A percentile compares a stretch with the other conserved stretches of the same genome.
Conservation (phyloP, 2,329 filamentous ascomycete genomes). For the Emergomyces pasteurianus region DNA sequence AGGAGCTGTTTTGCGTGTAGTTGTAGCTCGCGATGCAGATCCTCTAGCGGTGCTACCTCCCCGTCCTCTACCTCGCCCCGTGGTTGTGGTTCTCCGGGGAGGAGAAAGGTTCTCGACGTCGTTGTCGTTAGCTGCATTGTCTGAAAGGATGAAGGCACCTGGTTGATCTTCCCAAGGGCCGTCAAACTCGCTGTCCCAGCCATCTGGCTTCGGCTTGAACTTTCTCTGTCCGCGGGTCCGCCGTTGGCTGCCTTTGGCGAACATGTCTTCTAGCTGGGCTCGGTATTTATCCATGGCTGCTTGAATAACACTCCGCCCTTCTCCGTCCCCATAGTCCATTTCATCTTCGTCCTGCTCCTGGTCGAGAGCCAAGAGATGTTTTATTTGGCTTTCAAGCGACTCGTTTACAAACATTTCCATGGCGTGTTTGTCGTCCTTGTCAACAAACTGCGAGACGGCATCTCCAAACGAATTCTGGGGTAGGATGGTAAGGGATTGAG, state of each 20-base stretch:
- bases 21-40: constrained; percentile 14
- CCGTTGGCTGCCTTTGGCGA: constrained; percentile 52
- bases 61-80: constrained; percentile 15
- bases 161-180: constrained; percentile 76
- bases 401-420: constrained; percentile 72
- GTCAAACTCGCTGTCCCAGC: constrained; percentile 83
- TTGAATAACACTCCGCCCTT: constrained; percentile 58
- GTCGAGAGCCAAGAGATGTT: constrained; percentile 54
- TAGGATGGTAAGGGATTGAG: constrained; percentile 82
- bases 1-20: constrained; percentile 20
- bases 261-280: constrained; percentile 57
- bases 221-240: constrained; percentile 40
- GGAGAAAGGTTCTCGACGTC: constrained; percentile 35
- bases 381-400: constrained; percentile 57
- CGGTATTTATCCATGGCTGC: constrained; percentile 63
- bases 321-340: constrained; percentile 53
- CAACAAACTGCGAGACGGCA: constrained; percentile 82
- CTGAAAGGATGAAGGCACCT: constrained; percentile 48
- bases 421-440: constrained; percentile 88
- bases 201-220: constrained; percentile 62
- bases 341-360: constrained; percentile 56
- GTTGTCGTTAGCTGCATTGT: constrained; percentile 38
- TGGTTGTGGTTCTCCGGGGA: constrained; percentile 33
- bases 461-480: constrained; percentile 89
- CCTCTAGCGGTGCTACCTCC: constrained; percentile 5